Conservation (phyloP, 306 rosid genomes). For the Lathyrus aphaca region DNA sequence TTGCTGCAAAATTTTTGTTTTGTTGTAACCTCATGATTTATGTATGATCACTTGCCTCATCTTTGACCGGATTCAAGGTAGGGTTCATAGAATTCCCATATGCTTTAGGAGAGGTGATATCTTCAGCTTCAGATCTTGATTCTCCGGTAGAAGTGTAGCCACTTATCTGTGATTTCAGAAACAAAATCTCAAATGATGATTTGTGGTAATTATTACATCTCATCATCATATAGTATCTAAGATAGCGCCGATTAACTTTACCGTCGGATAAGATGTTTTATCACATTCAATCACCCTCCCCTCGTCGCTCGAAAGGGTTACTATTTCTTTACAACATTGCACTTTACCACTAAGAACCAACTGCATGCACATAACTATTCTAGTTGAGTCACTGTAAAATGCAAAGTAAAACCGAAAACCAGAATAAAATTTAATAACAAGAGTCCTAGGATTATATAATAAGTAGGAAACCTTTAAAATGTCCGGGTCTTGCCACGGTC, state of each 20-base stretch:
- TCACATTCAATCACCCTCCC: slow-evolving; percentile 59
- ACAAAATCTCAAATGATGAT: slow-evolving; percentile 25
- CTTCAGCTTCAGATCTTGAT: slow-evolving; percentile 90
- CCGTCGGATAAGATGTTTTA: slow-evolving; percentile 57
- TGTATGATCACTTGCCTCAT: slow-evolving; percentile 61
- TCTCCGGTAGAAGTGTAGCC: slow-evolving; percentile 80
- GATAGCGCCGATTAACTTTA: slow-evolving; percentile 41
- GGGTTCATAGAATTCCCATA: slow-evolving; percentile 54
- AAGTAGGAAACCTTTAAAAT: slow-evolving; percentile 64
- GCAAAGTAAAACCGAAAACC: slow-evolving; percentile 19
- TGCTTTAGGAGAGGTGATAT: slow-evolving; percentile 71
- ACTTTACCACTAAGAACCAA: slow-evolving; percentile 72
- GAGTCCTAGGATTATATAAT: slow-evolving; percentile 18
- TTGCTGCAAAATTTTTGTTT: slow-evolving; percentile 4
- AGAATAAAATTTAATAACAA: not conserved
- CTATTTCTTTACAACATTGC: slow-evolving; percentile 58
- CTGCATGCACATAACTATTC: slow-evolving; percentile 48
- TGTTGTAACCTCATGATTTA: slow-evolving; percentile 26
- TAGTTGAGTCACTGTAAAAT: slow-evolving; percentile 35
- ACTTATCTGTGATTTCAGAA: slow-evolving; percentile 52
- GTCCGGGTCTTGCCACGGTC: slow-evolving; percentile 85
- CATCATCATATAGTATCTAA: slow-evolving; percentile 21
- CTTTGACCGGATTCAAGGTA: slow-evolving; percentile 67
- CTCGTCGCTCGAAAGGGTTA: slow-evolving; percentile 54
- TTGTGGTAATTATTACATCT: slow-evolving; percentile 19